These are phyloP conservation scores for Saururus chinensis DNA, from an alignment of 164 flowering plant species.

Conservation along the genomic window DNA sequence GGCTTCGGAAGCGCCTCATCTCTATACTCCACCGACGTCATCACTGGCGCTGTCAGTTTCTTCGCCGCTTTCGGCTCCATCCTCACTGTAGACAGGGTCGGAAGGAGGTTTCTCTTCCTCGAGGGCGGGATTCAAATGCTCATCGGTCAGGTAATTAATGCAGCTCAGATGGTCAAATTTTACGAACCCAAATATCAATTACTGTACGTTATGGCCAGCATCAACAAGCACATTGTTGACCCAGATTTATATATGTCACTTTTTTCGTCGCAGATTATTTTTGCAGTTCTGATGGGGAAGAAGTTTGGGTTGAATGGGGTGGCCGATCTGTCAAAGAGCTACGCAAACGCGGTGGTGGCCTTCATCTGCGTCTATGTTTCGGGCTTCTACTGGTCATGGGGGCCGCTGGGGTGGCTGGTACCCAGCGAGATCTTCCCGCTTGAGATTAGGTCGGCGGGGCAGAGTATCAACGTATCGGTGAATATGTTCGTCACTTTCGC, in stretches of 20 bases:
- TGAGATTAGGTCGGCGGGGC: constrained; percentile 25
- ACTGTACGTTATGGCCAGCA: no score
- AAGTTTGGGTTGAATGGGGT: constrained; percentile 15
- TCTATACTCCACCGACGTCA: constrained; percentile 15
- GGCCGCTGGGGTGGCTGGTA: constrained; percentile 23
- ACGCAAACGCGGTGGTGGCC: constrained; percentile 13
- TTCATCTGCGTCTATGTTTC: no score
- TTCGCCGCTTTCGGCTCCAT: constrained; percentile 16
- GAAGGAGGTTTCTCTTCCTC: constrained; percentile 19
- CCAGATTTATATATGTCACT: neutral
- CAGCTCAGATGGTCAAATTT: no score
- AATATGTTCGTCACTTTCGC: no score
- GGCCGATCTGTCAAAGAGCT: no score
- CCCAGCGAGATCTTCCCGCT: constrained; percentile 24
- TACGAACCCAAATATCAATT: no score
- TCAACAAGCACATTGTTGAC: no score
- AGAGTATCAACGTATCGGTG: no score
- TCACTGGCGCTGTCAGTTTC: constrained; percentile 17
- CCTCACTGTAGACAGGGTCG: constrained; percentile 5
- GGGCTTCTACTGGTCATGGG: constrained; percentile 25
- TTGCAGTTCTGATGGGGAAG: constrained; percentile 9
- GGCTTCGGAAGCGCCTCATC: constrained; percentile 18
- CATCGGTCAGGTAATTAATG: no score
- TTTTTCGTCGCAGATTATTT: constrained; percentile 2
- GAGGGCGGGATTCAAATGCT: no score